Percentiles rank a stretch among this genome's conserved stretches.
These are phyloP conservation scores for Pseudogymnoascus pannorum DNA, from an alignment of 2,329 filamentous ascomycete species.

Conservation along the genomic window DNA sequence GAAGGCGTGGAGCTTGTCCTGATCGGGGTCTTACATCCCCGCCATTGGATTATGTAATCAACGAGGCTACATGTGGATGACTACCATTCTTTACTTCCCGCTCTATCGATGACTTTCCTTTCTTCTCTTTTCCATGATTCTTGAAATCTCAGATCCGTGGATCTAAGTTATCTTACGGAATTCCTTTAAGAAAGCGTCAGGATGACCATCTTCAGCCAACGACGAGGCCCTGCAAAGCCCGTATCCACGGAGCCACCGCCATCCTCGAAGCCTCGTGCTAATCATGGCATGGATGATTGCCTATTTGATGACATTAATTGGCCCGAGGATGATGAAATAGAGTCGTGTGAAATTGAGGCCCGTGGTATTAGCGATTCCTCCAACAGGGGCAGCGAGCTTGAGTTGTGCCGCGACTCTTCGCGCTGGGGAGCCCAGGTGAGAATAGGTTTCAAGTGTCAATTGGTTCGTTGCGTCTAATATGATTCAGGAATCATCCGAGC, in stretches of 20 bases:
- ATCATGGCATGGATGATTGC: background rate
- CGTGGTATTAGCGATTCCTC: background rate
- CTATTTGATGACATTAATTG: conserved; percentile 10
- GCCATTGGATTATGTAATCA: background rate
- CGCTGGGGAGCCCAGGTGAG: background rate
- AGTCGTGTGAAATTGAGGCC: background rate
- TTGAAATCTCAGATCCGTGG: background rate
- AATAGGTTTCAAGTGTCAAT: background rate
- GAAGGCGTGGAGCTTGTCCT: conserved; percentile 7
- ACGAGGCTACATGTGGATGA: background rate
- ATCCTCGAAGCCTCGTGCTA: background rate
- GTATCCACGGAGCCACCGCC: background rate
- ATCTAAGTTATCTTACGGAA: background rate
- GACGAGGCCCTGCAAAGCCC: background rate
- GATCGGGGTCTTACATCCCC: background rate
- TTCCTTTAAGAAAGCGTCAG: background rate
- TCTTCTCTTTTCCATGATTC: background rate
- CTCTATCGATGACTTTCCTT: conserved; percentile 1
- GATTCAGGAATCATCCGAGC: background rate
- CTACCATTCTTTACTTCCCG: background rate
- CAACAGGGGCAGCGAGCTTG: background rate
- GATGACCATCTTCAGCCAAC: background rate
- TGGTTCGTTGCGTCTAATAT: background rate
- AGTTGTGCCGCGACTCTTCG: background rate
- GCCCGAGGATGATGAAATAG: conserved; percentile 1